Conservation (phyloP, 805 yeast genomes). For the Metschnikowia shivogae region DNA sequence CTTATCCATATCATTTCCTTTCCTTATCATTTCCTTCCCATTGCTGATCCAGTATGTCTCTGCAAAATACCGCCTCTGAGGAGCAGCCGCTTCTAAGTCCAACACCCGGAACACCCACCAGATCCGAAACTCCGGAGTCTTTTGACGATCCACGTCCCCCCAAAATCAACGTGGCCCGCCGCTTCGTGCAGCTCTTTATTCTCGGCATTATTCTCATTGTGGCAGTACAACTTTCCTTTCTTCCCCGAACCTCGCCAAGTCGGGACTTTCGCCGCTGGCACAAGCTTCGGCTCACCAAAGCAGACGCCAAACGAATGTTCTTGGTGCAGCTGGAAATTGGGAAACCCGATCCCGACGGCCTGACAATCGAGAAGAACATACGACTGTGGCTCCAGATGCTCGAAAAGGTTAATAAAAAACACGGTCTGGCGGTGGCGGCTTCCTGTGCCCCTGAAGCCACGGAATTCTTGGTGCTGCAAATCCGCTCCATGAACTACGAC, state of each 20-base stretch:
- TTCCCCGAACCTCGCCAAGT: slow-evolving; percentile 80
- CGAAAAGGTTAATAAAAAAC: slow-evolving; percentile 21
- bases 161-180: slow-evolving; percentile 1
- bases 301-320: slow-evolving; percentile 65
- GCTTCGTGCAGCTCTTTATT: slow-evolving; percentile 44
- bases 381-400: slow-evolving; percentile 27
- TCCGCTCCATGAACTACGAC: slow-evolving; percentile 27
- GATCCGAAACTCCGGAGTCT: too few species aligned
- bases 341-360: slow-evolving; percentile 12
- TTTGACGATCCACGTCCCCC: not conserved
- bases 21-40: too few species aligned
- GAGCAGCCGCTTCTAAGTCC: too few species aligned
- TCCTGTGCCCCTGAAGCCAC: slow-evolving; percentile 25
- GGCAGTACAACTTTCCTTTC: slow-evolving; percentile 62
- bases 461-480: slow-evolving; percentile 22
- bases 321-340: slow-evolving; percentile 28
- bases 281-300: slow-evolving; percentile 57
- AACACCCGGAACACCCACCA: too few species aligned
- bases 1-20: too few species aligned
- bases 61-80: too few species aligned
- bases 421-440: slow-evolving; percentile 21
- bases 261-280: slow-evolving; percentile 77
- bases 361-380: slow-evolving; percentile 25
- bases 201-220: slow-evolving; percentile 50
- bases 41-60: too few species aligned